Evolutionary conservation across 2,329 filamentous ascomycete species (phyloP).

Genomic region (Cadophora malorum): DNA sequence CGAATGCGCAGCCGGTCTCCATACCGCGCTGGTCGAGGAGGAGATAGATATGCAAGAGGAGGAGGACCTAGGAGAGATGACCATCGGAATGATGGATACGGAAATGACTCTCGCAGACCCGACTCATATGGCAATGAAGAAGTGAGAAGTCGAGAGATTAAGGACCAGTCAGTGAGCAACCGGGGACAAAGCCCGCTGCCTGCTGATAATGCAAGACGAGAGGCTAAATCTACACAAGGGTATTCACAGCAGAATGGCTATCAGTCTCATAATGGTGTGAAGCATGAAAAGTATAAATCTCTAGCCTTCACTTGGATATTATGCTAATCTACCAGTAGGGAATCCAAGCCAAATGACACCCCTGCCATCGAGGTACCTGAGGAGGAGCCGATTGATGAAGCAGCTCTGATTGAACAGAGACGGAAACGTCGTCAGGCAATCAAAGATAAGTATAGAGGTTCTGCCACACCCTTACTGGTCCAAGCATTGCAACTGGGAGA

Average conservation of each 20-base stretch:
- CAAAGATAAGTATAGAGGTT: conserved; percentile 77
- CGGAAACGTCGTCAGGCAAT: conserved; percentile 85
- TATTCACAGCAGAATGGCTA: conserved; percentile 57
- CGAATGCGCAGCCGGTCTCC: conserved; percentile 60
- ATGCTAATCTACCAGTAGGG: conserved; percentile 35
- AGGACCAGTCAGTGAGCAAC: conserved; percentile 68
- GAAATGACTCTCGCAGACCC: conserved; percentile 31
- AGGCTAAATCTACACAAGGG: conserved; percentile 73
- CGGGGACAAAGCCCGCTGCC: conserved; percentile 64
- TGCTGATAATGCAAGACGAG: conserved; percentile 63
- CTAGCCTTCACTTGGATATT: not conserved
- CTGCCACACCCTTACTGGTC: conserved; percentile 75
- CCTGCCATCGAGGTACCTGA: conserved; percentile 54
- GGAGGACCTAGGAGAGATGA: conserved; percentile 36
- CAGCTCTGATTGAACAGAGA: conserved; percentile 82
- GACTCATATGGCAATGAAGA: conserved; percentile 46
- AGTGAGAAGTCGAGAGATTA: conserved; percentile 56
- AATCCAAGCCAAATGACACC: conserved; percentile 40
- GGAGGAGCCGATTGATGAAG: conserved; percentile 74
- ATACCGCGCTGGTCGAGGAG: conserved; percentile 47
- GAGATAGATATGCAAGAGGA: conserved; percentile 35
- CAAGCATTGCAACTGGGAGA: conserved; percentile 56
- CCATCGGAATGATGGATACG: conserved; percentile 30
- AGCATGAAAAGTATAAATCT: conserved; percentile 50
- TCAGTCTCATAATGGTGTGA: conserved; percentile 45